These are phyloP conservation scores for Diddensiella caesifluorescens DNA, from an alignment of 805 yeast species.

Conservation along the genomic window DNA sequence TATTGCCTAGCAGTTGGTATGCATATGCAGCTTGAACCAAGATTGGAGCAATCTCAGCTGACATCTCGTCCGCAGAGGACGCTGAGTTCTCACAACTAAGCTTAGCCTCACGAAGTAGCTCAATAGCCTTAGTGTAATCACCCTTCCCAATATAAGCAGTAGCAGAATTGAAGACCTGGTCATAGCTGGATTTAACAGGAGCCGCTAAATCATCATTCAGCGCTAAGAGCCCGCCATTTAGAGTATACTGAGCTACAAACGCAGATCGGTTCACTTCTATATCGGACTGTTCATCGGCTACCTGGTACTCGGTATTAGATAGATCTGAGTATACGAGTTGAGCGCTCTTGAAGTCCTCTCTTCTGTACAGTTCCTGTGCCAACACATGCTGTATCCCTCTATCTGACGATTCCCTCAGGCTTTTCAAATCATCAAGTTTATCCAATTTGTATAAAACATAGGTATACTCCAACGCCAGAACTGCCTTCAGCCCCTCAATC, in stretches of 20 bases:
- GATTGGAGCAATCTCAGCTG: conserved; percentile 51
- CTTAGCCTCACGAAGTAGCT: conserved; percentile 43
- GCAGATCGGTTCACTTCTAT: conserved; percentile 58
- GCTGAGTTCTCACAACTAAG: conserved; percentile 38
- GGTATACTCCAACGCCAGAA: conserved; percentile 42
- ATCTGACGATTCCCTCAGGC: conserved; percentile 3
- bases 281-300: conserved; percentile 45
- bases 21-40: conserved; percentile 55
- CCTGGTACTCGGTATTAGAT: conserved; percentile 26
- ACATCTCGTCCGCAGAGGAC: conserved; percentile 41
- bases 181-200: conserved; percentile 39
- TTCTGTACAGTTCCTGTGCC: conserved; percentile 51
- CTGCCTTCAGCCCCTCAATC: conserved; percentile 7
- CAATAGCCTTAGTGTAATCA: conserved; percentile 38
- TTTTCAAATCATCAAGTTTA: conserved; percentile 32
- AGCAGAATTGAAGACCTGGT: conserved; percentile 55
- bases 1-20: conserved; percentile 36
- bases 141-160: conserved; percentile 43
- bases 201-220: no score
- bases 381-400: conserved; percentile 44
- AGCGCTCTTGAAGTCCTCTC: conserved; percentile 42
- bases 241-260: conserved; percentile 41
- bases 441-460: conserved; percentile 59
- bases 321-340: conserved; percentile 41
- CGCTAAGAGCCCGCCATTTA: neutral